These are phyloP conservation scores for Linnemannia elongata DNA, from an alignment of 192 early-diverging fungal species.

Conservation along the genomic window DNA sequence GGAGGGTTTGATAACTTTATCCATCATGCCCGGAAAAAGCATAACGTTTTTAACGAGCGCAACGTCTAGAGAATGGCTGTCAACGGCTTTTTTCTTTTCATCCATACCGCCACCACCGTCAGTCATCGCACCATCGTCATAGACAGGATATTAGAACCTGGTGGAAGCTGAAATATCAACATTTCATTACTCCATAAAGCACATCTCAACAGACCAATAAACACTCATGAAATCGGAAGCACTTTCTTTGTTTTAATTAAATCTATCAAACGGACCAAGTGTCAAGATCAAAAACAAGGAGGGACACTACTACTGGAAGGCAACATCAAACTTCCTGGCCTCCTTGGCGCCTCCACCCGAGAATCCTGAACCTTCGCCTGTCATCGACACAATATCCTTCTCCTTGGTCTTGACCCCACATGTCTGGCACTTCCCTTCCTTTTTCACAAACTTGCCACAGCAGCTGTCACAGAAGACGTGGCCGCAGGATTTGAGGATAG, in stretches of 20 bases:
- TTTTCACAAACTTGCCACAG: slow-evolving; percentile 74
- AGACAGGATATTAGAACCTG: not conserved
- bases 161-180: not conserved
- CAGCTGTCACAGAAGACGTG: slow-evolving; percentile 81
- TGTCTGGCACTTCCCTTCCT: slow-evolving; percentile 76
- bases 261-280: too few species aligned
- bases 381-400: slow-evolving; percentile 77
- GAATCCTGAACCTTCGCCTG: slow-evolving; percentile 70
- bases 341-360: slow-evolving; percentile 74
- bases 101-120: too few species aligned
- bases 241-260: not conserved
- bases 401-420: slow-evolving; percentile 77
- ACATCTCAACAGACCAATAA: not conserved
- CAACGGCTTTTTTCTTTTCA: too few species aligned
- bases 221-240: not conserved
- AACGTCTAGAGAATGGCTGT: slow-evolving; percentile 18
- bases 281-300: slow-evolving; percentile 14
- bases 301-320: slow-evolving; percentile 69
- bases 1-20: slow-evolving; percentile 51
- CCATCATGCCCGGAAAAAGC: slow-evolving; percentile 26
- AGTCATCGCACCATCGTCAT: not conserved
- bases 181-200: not conserved
- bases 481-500: slow-evolving; percentile 76
- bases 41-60: slow-evolving; percentile 23
- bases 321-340: slow-evolving; percentile 72